These are phyloP conservation scores for Exophiala bonariae DNA, from an alignment of 2,329 filamentous ascomycete species.

Conservation along the genomic window DNA sequence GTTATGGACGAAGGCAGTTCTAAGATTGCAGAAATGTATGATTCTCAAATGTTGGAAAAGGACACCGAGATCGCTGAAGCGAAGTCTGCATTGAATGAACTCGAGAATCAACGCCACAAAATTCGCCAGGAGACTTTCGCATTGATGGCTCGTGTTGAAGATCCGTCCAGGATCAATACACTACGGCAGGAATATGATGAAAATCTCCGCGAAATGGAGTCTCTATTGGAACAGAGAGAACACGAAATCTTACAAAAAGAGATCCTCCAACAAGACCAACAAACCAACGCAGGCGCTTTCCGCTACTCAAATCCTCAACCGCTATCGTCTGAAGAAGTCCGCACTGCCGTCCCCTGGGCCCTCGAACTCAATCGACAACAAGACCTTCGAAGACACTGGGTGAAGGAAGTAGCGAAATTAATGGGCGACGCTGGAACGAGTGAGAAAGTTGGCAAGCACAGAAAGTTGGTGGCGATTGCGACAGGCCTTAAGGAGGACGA, in stretches of 20 bases:
- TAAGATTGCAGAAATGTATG: constrained; percentile 58
- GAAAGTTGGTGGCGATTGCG: constrained; percentile 47
- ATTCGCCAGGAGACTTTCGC: constrained; percentile 41
- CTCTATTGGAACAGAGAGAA: constrained; percentile 46
- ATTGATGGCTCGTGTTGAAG: constrained; percentile 38
- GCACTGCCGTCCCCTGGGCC: constrained; percentile 34
- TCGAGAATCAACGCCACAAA: constrained; percentile 45
- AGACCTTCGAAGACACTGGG: constrained; percentile 27
- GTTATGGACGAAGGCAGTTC: constrained; percentile 72
- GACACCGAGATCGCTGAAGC: constrained; percentile 65
- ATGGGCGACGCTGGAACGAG: constrained; percentile 43
- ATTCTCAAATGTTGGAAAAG: constrained; percentile 31
- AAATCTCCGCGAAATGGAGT: constrained; percentile 39
- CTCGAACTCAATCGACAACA: constrained; percentile 45
- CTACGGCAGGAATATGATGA: constrained; percentile 42
- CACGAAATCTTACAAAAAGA: constrained; percentile 34
- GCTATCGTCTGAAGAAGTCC: constrained; percentile 32
- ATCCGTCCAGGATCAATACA: constrained; percentile 36
- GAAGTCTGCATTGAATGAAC: constrained; percentile 51
- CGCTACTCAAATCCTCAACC: constrained; percentile 29
- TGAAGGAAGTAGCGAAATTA: constrained; percentile 26
- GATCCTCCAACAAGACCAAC: constrained; percentile 30
- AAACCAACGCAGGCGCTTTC: constrained; percentile 26
- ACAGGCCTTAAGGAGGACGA: constrained; percentile 49
- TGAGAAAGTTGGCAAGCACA: constrained; percentile 47